Base-by-base conservation (phyloP, 2,329 filamentous ascomycete genomes). In the Leptographium wingfieldii region DNA sequence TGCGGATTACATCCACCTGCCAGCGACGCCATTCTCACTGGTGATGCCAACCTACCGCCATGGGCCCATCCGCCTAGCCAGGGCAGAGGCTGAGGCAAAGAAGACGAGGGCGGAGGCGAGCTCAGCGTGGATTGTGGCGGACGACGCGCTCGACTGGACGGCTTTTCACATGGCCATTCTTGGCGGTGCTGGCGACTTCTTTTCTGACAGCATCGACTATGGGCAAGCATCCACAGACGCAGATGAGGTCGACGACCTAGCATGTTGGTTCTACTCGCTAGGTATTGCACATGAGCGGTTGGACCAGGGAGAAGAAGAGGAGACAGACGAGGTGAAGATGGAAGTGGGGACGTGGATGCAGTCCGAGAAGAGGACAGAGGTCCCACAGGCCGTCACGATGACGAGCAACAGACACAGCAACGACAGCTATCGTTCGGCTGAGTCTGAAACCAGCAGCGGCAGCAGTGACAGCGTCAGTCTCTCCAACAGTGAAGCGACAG, bases 81-180 rank as follows among this genome's bases (percentile, higher is more conserved):
- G 77, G 65, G 69, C 73, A 3, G 76, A 80, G 2, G 60, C 63
- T 10, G 65, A 64, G 29, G 59, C 40, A 16, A 19, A 16, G 12
- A 19, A 19, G 40, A 1, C 40, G 19, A 43, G n/a, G 65, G 69
- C 73, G 3, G 76, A 80, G 5, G 60, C 63, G 7, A 16, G 22
- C 22, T 5, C 29, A 56, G 19, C 57, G 62, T 55, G 66, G 56
- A 65, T 69, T 53, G 62, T 65, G 40, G 73, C 71, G 61, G 80
- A 81, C 57, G 79, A 79, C 55, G 76, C 73, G 10, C 69, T 85
- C 3, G 82, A 86, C 72, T 85, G 82, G 82, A 82, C 79, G 6
- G 81, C 82, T 3, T 85, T 84, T 67, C 82, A 86, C 69, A 83
- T 84, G 76, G 82, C 83, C 19, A 83, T 85, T 56, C 71, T 80